These are phyloP conservation scores for Exobasidium rhododendri DNA, from an alignment of 1,284 basidiomycete genomes.

Conservation along the genomic window DNA sequence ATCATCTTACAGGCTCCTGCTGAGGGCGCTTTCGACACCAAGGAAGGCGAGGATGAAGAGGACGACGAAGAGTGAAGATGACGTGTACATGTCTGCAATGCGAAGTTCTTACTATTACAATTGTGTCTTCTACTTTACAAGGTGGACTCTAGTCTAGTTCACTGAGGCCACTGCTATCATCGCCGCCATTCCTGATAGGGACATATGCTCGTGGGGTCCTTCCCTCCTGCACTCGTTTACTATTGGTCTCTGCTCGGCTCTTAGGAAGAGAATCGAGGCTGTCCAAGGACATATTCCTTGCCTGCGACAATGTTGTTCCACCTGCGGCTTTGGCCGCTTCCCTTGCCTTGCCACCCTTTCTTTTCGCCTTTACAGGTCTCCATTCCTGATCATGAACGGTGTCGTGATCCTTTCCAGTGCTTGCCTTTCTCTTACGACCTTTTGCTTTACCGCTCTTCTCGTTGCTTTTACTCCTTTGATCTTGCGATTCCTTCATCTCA, in stretches of 20 bases:
- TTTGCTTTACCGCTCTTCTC: conserved; percentile 25
- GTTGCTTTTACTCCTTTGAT: conserved; percentile 32
- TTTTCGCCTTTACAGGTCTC: background rate
- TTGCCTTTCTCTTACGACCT: conserved; percentile 19
- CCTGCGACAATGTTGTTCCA: background rate
- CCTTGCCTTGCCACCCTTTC: background rate
- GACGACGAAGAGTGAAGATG: conserved; percentile 13
- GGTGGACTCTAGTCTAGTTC: background rate
- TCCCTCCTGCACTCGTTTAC: background rate
- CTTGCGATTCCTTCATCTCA: conserved; percentile 25
- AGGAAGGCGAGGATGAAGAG: conserved; percentile 28
- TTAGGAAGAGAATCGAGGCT: background rate
- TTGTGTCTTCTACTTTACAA: background rate
- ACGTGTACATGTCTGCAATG: background rate
- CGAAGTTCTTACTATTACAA: background rate
- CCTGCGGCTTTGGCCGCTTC: background rate
- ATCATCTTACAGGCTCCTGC: conserved; percentile 24
- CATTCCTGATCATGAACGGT: conserved; percentile 6
- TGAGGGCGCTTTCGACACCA: conserved; percentile 32
- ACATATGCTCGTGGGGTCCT: background rate
- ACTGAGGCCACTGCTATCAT: background rate
- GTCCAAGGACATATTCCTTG: conserved; percentile 7
- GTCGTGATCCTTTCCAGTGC: background rate
- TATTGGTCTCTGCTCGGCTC: background rate
- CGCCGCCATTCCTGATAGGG: background rate